These are phyloP conservation scores for Ramicandelaber brevisporus DNA, from an alignment of 192 early-diverging fungal genomes.

Conservation along the genomic window DNA sequence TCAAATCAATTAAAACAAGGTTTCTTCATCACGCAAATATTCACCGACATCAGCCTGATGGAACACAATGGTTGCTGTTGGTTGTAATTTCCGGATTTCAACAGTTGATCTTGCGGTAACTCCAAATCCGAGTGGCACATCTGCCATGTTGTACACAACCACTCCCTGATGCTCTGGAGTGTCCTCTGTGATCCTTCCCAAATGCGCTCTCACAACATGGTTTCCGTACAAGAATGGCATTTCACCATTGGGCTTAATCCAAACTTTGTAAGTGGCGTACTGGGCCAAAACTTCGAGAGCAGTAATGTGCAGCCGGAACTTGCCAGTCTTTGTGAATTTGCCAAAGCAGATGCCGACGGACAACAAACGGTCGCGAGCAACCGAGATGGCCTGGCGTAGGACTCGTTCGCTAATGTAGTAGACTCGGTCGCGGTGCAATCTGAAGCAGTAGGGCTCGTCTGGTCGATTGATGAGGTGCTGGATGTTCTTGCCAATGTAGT, in stretches of 20 bases:
- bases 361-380: slow-evolving; percentile 66
- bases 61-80: slow-evolving; percentile 81
- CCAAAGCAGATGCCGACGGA: slow-evolving; percentile 95
- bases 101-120: slow-evolving; percentile 82
- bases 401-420: slow-evolving; percentile 92
- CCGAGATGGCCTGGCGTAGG: slow-evolving; percentile 62
- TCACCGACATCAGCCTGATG: slow-evolving; percentile 97
- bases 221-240: slow-evolving; percentile 98
- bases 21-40: slow-evolving; percentile 63
- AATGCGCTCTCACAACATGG: slow-evolving; percentile 88
- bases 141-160: slow-evolving; percentile 77
- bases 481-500: slow-evolving; percentile 96
- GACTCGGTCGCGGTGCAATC: slow-evolving; percentile 81
- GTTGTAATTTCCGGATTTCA: slow-evolving; percentile 78
- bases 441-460: slow-evolving; percentile 92
- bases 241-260: slow-evolving; percentile 98
- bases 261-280: slow-evolving; percentile 93
- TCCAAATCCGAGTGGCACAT: slow-evolving; percentile 89
- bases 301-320: slow-evolving; percentile 89
- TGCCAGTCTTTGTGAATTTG: slow-evolving; percentile 93
- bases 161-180: slow-evolving; percentile 96
- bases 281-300: slow-evolving; percentile 76
- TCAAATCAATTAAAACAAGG: slow-evolving; percentile 34
- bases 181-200: slow-evolving; percentile 92
- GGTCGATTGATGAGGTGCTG: slow-evolving; percentile 78